These are phyloP conservation scores for Neospora caninum DNA, from an alignment of 169 alveolate species.

Conservation along the genomic window DNA sequence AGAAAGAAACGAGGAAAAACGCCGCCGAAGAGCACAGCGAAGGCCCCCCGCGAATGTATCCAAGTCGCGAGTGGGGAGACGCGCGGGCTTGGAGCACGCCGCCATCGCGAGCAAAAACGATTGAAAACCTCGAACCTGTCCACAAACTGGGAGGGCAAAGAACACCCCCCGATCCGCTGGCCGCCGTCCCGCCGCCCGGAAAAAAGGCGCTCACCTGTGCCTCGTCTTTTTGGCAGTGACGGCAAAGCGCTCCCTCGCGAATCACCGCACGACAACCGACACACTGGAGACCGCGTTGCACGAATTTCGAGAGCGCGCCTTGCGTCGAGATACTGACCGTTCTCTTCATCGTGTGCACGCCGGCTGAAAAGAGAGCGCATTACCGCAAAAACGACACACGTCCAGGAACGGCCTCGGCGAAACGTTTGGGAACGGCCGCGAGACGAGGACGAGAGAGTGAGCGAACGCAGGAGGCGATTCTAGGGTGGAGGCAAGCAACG, in stretches of 20 bases:
- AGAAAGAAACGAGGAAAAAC: not conserved
- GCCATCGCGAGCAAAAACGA: no score
- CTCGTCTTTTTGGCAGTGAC: slow-evolving; percentile 71
- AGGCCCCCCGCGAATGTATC: not conserved
- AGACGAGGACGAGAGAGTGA: no score
- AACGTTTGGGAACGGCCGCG: no score
- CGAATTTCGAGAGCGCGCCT: slow-evolving; percentile 81
- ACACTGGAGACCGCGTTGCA: slow-evolving; percentile 91
- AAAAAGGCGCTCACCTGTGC: slow-evolving; percentile 31
- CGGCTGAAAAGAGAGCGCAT: slow-evolving; percentile 14
- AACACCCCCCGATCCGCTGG: no score
- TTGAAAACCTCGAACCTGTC: not conserved
- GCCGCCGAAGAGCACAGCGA: not conserved
- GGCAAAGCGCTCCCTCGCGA: slow-evolving; percentile 78
- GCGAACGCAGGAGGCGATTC: no score
- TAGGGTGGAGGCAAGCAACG: no score
- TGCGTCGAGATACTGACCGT: slow-evolving; percentile 42
- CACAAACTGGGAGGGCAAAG: no score
- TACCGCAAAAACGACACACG: not conserved
- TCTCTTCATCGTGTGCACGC: slow-evolving; percentile 58
- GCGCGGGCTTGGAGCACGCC: no score
- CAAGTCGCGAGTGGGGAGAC: no score
- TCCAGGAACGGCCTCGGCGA: not conserved
- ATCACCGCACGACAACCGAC: slow-evolving; percentile 92
- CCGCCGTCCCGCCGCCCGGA: no score